Percentiles rank a stretch among this genome's conserved stretches.
Evolutionary conservation across 2,329 filamentous ascomycete species (phyloP).

Genomic region (Colletotrichum sp.): DNA sequence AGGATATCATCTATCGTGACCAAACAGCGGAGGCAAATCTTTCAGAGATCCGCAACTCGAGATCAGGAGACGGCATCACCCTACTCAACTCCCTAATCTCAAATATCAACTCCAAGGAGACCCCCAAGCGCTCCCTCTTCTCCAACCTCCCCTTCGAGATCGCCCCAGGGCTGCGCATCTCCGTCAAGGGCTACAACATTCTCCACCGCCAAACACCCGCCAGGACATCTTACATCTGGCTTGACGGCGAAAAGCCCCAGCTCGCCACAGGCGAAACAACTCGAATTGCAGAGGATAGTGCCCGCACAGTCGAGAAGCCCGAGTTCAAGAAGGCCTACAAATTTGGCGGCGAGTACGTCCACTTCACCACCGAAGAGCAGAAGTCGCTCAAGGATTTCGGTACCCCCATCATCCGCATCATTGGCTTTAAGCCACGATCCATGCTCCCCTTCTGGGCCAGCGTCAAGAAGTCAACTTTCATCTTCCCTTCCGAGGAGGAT

Average conservation of each 20-base stretch:
- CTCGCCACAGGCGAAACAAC: slow-evolving; percentile 78
- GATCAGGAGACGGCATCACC: slow-evolving; percentile 76
- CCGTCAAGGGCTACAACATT: slow-evolving; percentile 91
- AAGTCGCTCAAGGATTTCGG: slow-evolving; percentile 81
- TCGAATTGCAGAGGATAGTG: slow-evolving; percentile 78
- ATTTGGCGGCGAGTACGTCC: slow-evolving; percentile 89
- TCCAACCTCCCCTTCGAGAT: slow-evolving; percentile 87
- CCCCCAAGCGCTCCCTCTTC: slow-evolving; percentile 85
- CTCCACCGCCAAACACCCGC: slow-evolving; percentile 84
- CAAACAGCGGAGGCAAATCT: slow-evolving; percentile 70
- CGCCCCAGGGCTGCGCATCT: slow-evolving; percentile 82
- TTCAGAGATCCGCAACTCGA: slow-evolving; percentile 63
- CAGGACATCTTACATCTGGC: slow-evolving; percentile 85
- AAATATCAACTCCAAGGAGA: slow-evolving; percentile 89
- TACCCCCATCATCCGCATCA: slow-evolving; percentile 81
- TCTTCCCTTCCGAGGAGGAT: slow-evolving; percentile 91
- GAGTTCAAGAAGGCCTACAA: slow-evolving; percentile 95
- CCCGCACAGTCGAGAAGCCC: slow-evolving; percentile 75
- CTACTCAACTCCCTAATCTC: slow-evolving; percentile 82
- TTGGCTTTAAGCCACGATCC: slow-evolving; percentile 88
- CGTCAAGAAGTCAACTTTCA: slow-evolving; percentile 84
- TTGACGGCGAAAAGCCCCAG: slow-evolving; percentile 84
- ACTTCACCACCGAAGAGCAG: slow-evolving; percentile 86
- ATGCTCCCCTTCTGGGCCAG: slow-evolving; percentile 84
- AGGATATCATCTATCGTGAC: slow-evolving; percentile 91